A percentile compares a stretch with the other conserved stretches of the same genome.
Conservation (phyloP, 306 rosid genomes). For the Corylus avellana region DNA sequence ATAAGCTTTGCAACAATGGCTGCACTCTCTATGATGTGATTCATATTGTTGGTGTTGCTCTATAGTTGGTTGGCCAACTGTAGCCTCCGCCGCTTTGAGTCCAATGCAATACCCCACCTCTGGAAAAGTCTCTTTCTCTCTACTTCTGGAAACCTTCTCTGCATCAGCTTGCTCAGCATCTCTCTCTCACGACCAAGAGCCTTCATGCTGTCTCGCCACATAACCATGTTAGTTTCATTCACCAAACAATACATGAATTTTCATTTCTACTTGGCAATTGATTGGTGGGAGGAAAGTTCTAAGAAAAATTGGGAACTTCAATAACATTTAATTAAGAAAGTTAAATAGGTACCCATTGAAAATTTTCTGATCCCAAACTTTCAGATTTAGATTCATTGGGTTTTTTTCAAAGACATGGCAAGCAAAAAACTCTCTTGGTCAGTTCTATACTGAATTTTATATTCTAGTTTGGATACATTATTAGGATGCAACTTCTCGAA, state of each 20-base stretch:
- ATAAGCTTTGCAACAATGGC: constrained; percentile 78
- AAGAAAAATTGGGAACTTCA: background rate
- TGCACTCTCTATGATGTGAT: constrained; percentile 71
- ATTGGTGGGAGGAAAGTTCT: background rate
- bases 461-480: background rate
- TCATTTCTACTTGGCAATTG: background rate
- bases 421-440: background rate
- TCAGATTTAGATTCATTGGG: background rate
- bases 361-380: background rate
- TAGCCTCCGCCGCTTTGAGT: constrained; percentile 86
- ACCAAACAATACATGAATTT: background rate
- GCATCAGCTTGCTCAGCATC: constrained; percentile 76
- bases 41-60: constrained; percentile 58
- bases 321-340: background rate
- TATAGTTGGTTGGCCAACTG: constrained; percentile 73
- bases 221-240: constrained; percentile 23
- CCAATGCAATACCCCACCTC: constrained; percentile 73
- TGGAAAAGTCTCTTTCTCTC: constrained; percentile 67
- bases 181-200: constrained; percentile 76
- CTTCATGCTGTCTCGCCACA: constrained; percentile 54
- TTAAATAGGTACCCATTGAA: background rate
- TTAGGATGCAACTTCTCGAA: background rate
- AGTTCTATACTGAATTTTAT: no score
- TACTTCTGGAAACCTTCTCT: constrained; percentile 62
- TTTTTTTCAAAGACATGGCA: background rate